Evolutionary conservation across 2,329 filamentous ascomycete species (phyloP), one percentile per base, ranked within the genome.

Genomic region (Calonectria ilicicola): DNA sequence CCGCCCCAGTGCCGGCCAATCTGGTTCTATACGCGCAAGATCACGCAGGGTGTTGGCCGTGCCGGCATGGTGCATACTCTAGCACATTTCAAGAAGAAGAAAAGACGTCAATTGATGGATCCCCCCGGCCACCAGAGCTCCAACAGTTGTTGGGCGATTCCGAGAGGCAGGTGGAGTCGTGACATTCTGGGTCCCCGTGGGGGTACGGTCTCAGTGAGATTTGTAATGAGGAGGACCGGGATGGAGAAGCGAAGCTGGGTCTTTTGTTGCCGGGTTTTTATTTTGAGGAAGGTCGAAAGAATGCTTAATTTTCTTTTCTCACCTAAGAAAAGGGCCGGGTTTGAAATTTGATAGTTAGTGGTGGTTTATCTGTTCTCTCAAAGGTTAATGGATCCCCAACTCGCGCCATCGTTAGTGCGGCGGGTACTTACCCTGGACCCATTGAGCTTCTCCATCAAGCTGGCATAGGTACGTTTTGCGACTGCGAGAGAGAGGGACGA

Each of bases 181-280:
- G 27, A 44, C 53, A 26, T 27, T 47, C 47, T 66, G 69, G 64
- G 64, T 60, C 49, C 27, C 35, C 69, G 69, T 71, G 69, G 64
- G 69, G 69, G 69, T 70, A 65, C 40, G 32, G 53, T 67, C 69
- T 67, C 44, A 70, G 38, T 35, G 21, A 46, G 53, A 70, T 66
- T 70, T 70, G 68, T 66, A 70, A 63, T 56, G 46, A 60, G n/a
- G 53, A 60, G 21, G n/a, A 53, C 44, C 32, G 29, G 46, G 47
- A 58, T 53, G 53, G 63, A 70, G 38, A 63, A 42, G 63, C 9
- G 8, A 62, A n/a, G 21, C 27, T 46, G 58, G 40, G 19, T 8
- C 27, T 32, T 21, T n/a, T 42, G 8, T 46, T 26, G 58, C 40
- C 40, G 6, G 53, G 32, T 35, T 60, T 58, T 60, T 40, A 9